phyloP scores from a whole-genome alignment of 495 filamentous ascomycete species.

The Neurospora sp. region DNA sequence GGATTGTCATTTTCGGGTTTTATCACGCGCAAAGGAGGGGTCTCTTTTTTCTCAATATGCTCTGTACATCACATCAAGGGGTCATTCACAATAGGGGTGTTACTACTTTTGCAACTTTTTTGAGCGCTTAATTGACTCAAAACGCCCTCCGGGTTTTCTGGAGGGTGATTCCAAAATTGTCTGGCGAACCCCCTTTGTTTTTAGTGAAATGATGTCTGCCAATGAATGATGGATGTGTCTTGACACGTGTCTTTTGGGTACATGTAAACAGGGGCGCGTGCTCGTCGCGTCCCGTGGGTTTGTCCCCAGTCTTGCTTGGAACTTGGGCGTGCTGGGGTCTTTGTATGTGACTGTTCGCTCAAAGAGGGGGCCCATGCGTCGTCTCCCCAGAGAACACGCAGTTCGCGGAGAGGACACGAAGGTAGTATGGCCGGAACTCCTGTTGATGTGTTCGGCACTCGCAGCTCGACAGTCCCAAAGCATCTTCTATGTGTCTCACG shows the following conservation, averaged over 20 bases:
- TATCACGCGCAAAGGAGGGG: background rate
- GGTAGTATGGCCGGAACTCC: too few species aligned
- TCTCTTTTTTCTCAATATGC: background rate
- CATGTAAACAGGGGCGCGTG: background rate
- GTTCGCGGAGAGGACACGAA: background rate
- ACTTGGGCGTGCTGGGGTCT: background rate
- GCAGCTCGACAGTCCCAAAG: background rate
- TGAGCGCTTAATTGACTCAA: constrained; percentile 1
- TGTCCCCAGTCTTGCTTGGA: background rate
- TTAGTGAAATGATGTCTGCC: background rate
- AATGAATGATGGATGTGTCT: background rate
- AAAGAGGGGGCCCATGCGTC: background rate
- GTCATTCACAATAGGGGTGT: background rate
- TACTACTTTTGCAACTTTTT: background rate
- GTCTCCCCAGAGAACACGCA: background rate
- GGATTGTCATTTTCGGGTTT: background rate
- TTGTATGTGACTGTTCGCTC: background rate
- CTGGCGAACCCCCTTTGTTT: background rate
- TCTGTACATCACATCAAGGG: background rate
- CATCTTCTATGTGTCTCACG: background rate
- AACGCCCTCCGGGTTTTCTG: background rate
- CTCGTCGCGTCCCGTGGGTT: background rate
- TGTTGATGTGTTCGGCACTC: background rate
- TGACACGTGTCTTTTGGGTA: background rate
- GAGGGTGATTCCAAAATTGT: background rate